Evolutionary conservation across 1,139 yeast genomes (phyloP), one percentile per base, ranked within the genome.

Genomic region (Debaryomycetaceae sp.): DNA sequence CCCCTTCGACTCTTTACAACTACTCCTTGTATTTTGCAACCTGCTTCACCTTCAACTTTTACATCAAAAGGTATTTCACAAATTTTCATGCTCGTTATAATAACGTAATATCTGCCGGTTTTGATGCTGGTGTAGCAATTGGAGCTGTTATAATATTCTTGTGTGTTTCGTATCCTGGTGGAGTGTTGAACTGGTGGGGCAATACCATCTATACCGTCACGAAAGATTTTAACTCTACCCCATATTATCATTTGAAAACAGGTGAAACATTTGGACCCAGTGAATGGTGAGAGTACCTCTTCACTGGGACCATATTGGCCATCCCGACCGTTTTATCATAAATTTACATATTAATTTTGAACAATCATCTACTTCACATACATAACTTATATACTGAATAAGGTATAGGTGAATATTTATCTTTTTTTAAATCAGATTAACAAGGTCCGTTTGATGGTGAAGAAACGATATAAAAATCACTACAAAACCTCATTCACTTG

Each of bases 1-100:
- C 84, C 1, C 83, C 85, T 1, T 80, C 81, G 2, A 75, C 81
- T 5, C 72, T 78, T 33, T 72, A 70, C 55, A 77, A 74, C 51
- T 76, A 75, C 57, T 72, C 72, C 24, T 63, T 79, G 6, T 78
- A 71, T 56, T 70, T 76, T 45, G 60, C 66, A 4, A 75, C 77
- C 31, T 80, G 84, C 36, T 66, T 78, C 42, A 49, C 67, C n/a
- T 81, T 80, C 60, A 78, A 78, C 42, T 79, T 65, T 62, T 72
- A 66, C 60, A 59, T 80, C 48, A 77, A 76, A 53, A 68, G 75
- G 41, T 66, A 65, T 50, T 76, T 72, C 65, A 47, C 47, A 6
- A 43, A 41, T 9, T 58, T 56, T 53, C 62, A 57, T 45, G 50
- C 59, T 24, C 54, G 56, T 40, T 60, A 58, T 47, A 62, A 56